Percentiles rank a stretch among this genome's conserved stretches.
Evolutionary conservation across 768 basidiomycete species (phyloP).

Genomic region (Asterophora parasitica): DNA sequence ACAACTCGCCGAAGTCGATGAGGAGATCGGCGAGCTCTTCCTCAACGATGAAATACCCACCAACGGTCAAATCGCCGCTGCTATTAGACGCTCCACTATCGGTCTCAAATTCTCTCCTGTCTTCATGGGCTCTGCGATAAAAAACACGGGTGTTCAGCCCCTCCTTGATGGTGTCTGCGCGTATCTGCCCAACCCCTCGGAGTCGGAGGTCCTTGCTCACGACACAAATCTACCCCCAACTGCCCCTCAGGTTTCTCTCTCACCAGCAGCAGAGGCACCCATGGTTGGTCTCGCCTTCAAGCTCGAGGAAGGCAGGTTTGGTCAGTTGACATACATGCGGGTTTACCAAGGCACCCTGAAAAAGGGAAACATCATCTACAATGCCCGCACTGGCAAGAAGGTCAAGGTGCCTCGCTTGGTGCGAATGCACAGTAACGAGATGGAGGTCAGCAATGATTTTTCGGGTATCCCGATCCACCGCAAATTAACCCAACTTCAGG

Average conservation of each 20-base stretch:
- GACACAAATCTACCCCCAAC: constrained; percentile 66
- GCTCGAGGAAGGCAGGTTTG: constrained; percentile 94
- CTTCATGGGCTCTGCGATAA: constrained; percentile 94
- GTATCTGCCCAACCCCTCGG: constrained; percentile 89
- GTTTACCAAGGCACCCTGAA: constrained; percentile 95
- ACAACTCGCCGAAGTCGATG: constrained; percentile 93
- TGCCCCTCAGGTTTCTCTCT: constrained; percentile 68
- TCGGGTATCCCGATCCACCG: background rate
- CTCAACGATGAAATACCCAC: constrained; percentile 78
- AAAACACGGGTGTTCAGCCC: constrained; percentile 94
- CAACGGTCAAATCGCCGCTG: constrained; percentile 68
- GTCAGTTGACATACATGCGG: constrained; percentile 96
- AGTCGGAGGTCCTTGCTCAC: constrained; percentile 74
- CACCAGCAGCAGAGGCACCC: constrained; percentile 80
- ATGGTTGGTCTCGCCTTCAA: constrained; percentile 97
- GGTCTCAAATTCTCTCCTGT: constrained; percentile 92
- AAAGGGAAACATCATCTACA: constrained; percentile 81
- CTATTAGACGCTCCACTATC: constrained; percentile 87
- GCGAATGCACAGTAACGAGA: constrained; percentile 97
- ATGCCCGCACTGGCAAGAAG: constrained; percentile 92
- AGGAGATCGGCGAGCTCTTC: constrained; percentile 88
- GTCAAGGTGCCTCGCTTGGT: constrained; percentile 96
- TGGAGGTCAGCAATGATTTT: constrained; percentile 65
- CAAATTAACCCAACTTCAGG: constrained; percentile 40
- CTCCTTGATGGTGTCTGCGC: constrained; percentile 91